phyloP scores from a whole-genome alignment of 345 rosid species.

The Lagerstroemia speciosa region DNA sequence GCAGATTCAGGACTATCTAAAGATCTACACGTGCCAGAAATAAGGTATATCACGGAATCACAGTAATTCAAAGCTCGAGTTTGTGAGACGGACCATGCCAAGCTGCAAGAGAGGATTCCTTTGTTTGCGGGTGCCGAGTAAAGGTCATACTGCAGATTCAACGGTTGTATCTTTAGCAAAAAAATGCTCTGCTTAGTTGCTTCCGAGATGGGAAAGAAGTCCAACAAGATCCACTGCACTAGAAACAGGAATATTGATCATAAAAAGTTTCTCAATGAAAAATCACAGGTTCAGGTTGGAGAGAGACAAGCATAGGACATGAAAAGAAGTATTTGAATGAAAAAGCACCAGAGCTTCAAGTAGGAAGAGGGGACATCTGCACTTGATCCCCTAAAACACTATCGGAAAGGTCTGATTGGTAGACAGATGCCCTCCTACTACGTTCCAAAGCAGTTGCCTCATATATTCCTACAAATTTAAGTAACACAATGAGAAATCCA shows the following conservation, averaged over 20 bases:
- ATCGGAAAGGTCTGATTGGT: constrained; percentile 38
- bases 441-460: constrained; percentile 78
- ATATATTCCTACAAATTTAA: constrained; percentile 46
- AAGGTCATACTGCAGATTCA: not conserved
- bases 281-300: not conserved
- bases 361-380: constrained; percentile 46
- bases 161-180: not conserved
- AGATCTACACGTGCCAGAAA: not conserved
- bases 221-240: not conserved
- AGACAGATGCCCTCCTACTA: constrained; percentile 41
- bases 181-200: not conserved
- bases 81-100: not conserved
- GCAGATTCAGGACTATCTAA: not conserved
- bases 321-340: not conserved
- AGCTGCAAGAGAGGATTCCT: not conserved
- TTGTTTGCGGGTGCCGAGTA: not conserved
- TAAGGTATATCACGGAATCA: not conserved
- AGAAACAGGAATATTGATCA: not conserved
- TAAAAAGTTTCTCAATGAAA: not conserved
- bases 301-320: not conserved
- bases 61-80: not conserved
- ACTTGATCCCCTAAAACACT: constrained; percentile 46
- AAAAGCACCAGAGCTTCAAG: constrained; percentile 20
- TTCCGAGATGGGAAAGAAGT: not conserved
- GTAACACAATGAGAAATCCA: not conserved